These are phyloP conservation scores for Leccinum truebloodii DNA, from an alignment of 768 basidiomycete genomes.

Conservation along the genomic window DNA sequence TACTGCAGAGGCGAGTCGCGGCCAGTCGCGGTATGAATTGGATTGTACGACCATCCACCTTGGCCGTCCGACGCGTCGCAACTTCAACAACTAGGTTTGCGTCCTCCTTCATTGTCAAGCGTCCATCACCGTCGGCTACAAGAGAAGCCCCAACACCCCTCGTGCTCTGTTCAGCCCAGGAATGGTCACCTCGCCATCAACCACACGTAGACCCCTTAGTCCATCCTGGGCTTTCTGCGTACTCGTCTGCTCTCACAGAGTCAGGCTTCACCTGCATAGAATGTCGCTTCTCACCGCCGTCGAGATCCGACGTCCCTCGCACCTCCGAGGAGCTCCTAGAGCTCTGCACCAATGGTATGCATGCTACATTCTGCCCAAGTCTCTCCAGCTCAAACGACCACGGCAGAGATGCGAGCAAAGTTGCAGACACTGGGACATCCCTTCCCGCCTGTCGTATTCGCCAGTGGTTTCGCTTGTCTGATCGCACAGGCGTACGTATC, in stretches of 20 bases:
- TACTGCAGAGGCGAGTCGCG: background rate
- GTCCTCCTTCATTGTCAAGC: slow-evolving; percentile 40
- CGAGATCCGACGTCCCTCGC: background rate
- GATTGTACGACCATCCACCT: background rate
- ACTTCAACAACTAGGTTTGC: background rate
- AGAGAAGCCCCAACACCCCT: slow-evolving; percentile 54
- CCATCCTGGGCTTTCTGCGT: slow-evolving; percentile 23
- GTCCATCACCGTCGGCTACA: slow-evolving; percentile 40
- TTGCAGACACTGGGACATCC: slow-evolving; percentile 46
- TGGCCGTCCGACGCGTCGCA: background rate
- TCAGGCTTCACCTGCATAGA: slow-evolving; percentile 53
- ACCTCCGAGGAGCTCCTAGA: slow-evolving; percentile 35
- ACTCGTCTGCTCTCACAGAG: slow-evolving; percentile 44
- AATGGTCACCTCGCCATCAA: slow-evolving; percentile 43
- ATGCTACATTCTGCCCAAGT: background rate
- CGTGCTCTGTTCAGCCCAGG: slow-evolving; percentile 50
- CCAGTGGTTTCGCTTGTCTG: slow-evolving; percentile 48
- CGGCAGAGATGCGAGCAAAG: slow-evolving; percentile 43
- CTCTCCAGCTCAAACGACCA: background rate
- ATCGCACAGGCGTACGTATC: slow-evolving; percentile 70
- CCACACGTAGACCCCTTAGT: background rate
- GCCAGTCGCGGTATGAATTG: background rate
- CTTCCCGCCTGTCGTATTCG: slow-evolving; percentile 60
- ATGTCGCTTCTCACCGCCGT: slow-evolving; percentile 38
- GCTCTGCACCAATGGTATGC: slow-evolving; percentile 42